These are phyloP conservation scores for Talaromyces wortmannii DNA, from an alignment of 495 filamentous ascomycete species.

Conservation along the genomic window DNA sequence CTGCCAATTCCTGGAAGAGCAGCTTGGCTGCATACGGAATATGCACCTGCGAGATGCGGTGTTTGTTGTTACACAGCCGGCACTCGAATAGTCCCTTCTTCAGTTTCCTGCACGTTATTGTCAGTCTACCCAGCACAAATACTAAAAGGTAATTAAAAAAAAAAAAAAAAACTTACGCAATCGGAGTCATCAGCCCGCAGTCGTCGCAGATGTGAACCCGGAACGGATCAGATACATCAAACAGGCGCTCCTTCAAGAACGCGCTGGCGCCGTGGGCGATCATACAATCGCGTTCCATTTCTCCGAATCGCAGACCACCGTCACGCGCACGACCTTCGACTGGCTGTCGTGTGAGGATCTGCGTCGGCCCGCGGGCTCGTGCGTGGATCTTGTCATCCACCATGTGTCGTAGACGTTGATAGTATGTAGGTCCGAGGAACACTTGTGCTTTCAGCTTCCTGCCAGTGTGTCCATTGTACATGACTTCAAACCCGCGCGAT, in stretches of 20 bases:
- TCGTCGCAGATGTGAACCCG: constrained; percentile 97
- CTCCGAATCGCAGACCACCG: constrained; percentile 97
- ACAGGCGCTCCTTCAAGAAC: constrained; percentile 95
- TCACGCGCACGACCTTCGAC: constrained; percentile 97
- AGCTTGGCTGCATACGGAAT: constrained; percentile 98
- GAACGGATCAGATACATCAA: constrained; percentile 98
- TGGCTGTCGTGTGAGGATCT: constrained; percentile 97
- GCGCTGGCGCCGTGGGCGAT: constrained; percentile 94
- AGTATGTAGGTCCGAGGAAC: constrained; percentile 97
- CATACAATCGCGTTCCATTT: constrained; percentile 99
- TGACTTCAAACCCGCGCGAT: constrained; percentile 92
- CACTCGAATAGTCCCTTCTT: constrained; percentile 94
- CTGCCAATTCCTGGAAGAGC: constrained; percentile 93
- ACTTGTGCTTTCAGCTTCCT: constrained; percentile 88
- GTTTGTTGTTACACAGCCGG: constrained; percentile 97
- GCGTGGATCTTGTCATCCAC: constrained; percentile 99
- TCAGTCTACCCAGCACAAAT: too few species aligned
- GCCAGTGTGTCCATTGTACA: constrained; percentile 98
- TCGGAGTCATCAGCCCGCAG: constrained; percentile 96
- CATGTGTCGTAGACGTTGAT: constrained; percentile 98
- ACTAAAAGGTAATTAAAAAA: not conserved
- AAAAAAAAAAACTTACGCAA: constrained; percentile 69
- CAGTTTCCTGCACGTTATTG: constrained; percentile 61
- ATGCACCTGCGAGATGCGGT: constrained; percentile 91
- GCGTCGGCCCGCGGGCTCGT: constrained; percentile 86